Evolutionary conservation across 257 asterid species (phyloP), one percentile per base, ranked within the genome.

Genomic region (Leonotis leonurus): DNA sequence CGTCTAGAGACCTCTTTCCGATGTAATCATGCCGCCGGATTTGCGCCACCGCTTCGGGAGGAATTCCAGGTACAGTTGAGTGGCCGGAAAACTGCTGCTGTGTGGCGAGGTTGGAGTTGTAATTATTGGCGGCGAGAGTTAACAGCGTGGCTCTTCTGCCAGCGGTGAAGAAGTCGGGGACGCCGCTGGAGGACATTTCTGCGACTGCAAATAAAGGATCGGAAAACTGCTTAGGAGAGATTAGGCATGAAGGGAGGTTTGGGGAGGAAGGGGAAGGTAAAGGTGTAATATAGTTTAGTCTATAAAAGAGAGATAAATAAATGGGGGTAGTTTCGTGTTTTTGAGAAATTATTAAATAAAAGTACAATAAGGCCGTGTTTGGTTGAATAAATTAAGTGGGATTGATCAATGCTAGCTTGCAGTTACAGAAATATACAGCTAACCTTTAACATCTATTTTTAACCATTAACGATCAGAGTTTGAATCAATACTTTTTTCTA

Each of bases 1-100:
- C 95, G 0, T 72, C 79, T 8, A 81, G 71, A 25, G 97, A 81
- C 60, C 97, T 75, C 63, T 89, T 89, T 0, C 94, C 88, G 62
- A 73, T 67, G 62, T 78, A 67, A 60, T 81, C 86, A 8, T 84
- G 63, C 0, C 80, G 63, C 17, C 78, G 79, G 65, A 83, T 79
- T 85, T 79, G 95, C 1, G 77, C 44, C n/a, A 63, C 60, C 67
- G 80, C 69, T 45, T 88, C 83, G 21, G 80, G 62, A 1, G 68
- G 49, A 56, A 77, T 66, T 30, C 89, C 96, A 50, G 79, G 73
- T 0, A 7, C 6, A 45, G n/a, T 3, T 9, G 90, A 70, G 66
- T 90, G 67, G 72, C 70, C 70, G 3, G 81, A 60, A 24, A 77
- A 55, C 13, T 70, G 93, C 48, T 65, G 78, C 24, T 66, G 78